phyloP scores from a whole-genome alignment of 2,329 filamentous ascomycete species.

The Diaporthe velutina region DNA sequence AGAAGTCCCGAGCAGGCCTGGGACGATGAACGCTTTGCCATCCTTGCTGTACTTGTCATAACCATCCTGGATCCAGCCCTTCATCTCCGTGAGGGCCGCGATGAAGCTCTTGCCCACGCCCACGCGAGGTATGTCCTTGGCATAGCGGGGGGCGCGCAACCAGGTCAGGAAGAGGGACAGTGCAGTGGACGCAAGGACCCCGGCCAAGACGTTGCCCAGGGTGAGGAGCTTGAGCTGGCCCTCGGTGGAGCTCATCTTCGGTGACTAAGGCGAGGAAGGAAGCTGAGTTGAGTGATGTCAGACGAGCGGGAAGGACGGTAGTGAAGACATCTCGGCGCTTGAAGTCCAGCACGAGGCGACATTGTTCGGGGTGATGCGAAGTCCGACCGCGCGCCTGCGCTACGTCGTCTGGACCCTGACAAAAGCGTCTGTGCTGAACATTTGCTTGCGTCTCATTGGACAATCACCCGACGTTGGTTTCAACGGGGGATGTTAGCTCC shows the following conservation, averaged over 20 bases:
- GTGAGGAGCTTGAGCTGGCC: conserved; percentile 15
- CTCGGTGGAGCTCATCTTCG: conserved; percentile 13
- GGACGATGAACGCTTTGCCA: conserved; percentile 56
- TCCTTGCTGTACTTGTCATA: conserved; percentile 55
- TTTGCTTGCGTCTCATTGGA: neutral
- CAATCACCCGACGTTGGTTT: neutral
- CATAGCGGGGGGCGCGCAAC: conserved; percentile 30
- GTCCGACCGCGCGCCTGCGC: conserved; percentile 20
- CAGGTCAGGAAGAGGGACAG: conserved; percentile 28
- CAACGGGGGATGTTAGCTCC: neutral
- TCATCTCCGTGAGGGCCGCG: conserved; percentile 25
- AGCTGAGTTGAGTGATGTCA: neutral
- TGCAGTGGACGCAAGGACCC: neutral
- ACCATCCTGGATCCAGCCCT: conserved; percentile 20
- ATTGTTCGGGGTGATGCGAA: neutral
- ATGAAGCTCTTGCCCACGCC: conserved; percentile 30
- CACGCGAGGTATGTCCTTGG: conserved; percentile 30
- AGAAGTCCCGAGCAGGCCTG: conserved; percentile 54
- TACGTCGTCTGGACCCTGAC: neutral
- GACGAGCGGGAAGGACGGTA: neutral
- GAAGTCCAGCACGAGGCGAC: neutral
- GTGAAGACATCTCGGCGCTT: neutral
- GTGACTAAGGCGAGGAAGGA: too few species aligned
- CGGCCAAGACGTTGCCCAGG: conserved; percentile 15
- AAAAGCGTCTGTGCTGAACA: conserved; percentile 1